These are phyloP conservation scores for Zarea fungicola DNA, from an alignment of 2,329 filamentous ascomycete genomes.

Conservation along the genomic window DNA sequence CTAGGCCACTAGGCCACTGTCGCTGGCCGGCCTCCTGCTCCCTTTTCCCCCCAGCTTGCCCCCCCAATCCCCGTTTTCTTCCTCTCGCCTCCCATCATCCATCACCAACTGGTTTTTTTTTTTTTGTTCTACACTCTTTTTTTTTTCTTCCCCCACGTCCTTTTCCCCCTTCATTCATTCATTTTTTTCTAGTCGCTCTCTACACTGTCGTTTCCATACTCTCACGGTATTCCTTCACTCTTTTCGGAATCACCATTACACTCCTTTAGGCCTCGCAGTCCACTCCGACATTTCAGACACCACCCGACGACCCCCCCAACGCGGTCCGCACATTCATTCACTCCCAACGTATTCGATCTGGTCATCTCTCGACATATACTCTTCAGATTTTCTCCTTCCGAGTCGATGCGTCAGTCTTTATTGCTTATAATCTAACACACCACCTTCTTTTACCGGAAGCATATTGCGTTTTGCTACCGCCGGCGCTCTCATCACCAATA, in stretches of 20 bases:
- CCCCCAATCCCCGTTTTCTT: slow-evolving; percentile 29
- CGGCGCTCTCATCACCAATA: neutral
- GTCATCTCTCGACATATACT: slow-evolving; percentile 27
- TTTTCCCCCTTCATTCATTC: slow-evolving; percentile 6
- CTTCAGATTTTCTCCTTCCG: slow-evolving; percentile 14
- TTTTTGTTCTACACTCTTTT: slow-evolving; percentile 36
- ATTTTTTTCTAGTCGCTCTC: slow-evolving; percentile 11
- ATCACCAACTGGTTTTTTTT: slow-evolving; percentile 28
- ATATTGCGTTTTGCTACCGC: neutral
- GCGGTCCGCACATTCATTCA: neutral
- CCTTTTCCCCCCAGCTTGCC: slow-evolving; percentile 33
- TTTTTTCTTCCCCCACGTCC: slow-evolving; percentile 27
- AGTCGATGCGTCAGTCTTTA: slow-evolving; percentile 37
- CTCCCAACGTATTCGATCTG: neutral
- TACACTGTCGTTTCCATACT: slow-evolving; percentile 5
- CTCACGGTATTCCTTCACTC: neutral
- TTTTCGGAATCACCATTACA: slow-evolving; percentile 9
- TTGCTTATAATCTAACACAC: slow-evolving; percentile 20
- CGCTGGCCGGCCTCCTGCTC: slow-evolving; percentile 13
- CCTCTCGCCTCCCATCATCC: slow-evolving; percentile 28
- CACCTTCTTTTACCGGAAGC: neutral
- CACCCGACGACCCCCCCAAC: neutral
- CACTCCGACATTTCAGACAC: neutral
- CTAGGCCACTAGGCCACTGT: neutral
- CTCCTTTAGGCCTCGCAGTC: slow-evolving; percentile 3